Evolutionary conservation across 1,284 basidiomycete genomes (phyloP).

Genomic region (Pseudomicrostroma phylloplanum): DNA sequence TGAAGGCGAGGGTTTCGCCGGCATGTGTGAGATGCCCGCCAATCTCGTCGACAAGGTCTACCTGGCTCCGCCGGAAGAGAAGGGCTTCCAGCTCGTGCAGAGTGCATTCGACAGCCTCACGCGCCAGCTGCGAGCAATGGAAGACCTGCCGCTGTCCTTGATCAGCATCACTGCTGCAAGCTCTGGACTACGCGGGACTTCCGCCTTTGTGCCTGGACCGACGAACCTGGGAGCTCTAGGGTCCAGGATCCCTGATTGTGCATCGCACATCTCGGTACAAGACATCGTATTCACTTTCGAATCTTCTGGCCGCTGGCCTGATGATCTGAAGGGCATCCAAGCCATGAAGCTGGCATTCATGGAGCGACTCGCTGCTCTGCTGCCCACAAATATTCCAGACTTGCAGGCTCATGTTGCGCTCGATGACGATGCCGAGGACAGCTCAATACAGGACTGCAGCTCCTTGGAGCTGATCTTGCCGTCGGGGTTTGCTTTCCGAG

Average conservation of each 20-base stretch:
- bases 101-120: slow-evolving; percentile 74
- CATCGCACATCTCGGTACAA: slow-evolving; percentile 53
- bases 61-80: slow-evolving; percentile 47
- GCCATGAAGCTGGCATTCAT: slow-evolving; percentile 86
- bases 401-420: slow-evolving; percentile 44
- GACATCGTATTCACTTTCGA: slow-evolving; percentile 58
- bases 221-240: slow-evolving; percentile 40
- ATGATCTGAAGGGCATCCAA: slow-evolving; percentile 85
- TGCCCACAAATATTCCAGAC: slow-evolving; percentile 25
- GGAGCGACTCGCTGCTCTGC: slow-evolving; percentile 36
- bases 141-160: slow-evolving; percentile 69
- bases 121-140: slow-evolving; percentile 69
- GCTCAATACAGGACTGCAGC: slow-evolving; percentile 61
- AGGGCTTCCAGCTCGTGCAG: slow-evolving; percentile 67
- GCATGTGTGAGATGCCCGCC: slow-evolving; percentile 57
- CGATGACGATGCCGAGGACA: slow-evolving; percentile 55
- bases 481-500: slow-evolving; percentile 79
- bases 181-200: slow-evolving; percentile 69
- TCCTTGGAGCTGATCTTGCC: slow-evolving; percentile 71
- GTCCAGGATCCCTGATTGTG: slow-evolving; percentile 38
- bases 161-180: slow-evolving; percentile 67
- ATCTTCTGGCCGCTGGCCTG: slow-evolving; percentile 86
- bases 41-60: slow-evolving; percentile 43
- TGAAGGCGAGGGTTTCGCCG: slow-evolving; percentile 62
- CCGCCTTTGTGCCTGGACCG: slow-evolving; percentile 67